Conservation (phyloP, 2,329 filamentous ascomycete genomes). For the Cladosporium sp. region DNA sequence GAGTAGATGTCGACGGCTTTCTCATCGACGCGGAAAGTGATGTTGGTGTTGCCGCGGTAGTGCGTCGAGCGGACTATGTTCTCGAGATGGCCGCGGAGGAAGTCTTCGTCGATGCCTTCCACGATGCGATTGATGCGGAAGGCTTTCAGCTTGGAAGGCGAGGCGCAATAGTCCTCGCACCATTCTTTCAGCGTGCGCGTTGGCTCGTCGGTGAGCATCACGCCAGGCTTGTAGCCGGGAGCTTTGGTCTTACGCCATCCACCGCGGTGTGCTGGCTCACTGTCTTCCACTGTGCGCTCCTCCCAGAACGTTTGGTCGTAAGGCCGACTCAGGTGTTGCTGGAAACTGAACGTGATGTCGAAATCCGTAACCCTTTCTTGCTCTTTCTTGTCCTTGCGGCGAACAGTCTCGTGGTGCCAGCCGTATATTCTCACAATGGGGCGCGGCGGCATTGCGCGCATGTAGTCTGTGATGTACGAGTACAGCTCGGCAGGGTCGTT, state of each 20-base stretch:
- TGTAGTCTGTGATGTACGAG: slow-evolving; percentile 29
- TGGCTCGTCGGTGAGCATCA: slow-evolving; percentile 45
- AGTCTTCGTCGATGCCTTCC: slow-evolving; percentile 60
- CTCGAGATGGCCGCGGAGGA: slow-evolving; percentile 54
- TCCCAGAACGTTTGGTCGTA: slow-evolving; percentile 31
- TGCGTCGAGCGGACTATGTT: slow-evolving; percentile 63
- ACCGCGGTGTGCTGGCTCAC: slow-evolving; percentile 65
- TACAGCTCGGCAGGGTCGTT: slow-evolving; percentile 26
- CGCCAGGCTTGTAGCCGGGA: slow-evolving; percentile 46
- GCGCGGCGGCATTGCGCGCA: slow-evolving; percentile 26
- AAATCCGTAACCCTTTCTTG: slow-evolving; percentile 32
- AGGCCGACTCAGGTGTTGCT: slow-evolving; percentile 22
- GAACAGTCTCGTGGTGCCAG: slow-evolving; percentile 29
- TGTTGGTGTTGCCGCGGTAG: slow-evolving; percentile 62
- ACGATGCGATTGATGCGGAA: slow-evolving; percentile 49
- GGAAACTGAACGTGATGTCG: slow-evolving; percentile 28
- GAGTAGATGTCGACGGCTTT: slow-evolving; percentile 64
- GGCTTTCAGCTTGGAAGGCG: slow-evolving; percentile 56
- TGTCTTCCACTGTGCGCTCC: slow-evolving; percentile 53
- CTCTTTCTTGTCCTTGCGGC: slow-evolving; percentile 32
- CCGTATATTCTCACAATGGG: slow-evolving; percentile 30
- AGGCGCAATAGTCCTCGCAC: slow-evolving; percentile 68
- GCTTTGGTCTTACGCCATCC: slow-evolving; percentile 57
- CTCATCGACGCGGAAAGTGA: slow-evolving; percentile 62
- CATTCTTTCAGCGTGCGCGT: slow-evolving; percentile 56